Base-by-base conservation (phyloP, 495 filamentous ascomycete genomes). In the Cairneyella variabilis region DNA sequence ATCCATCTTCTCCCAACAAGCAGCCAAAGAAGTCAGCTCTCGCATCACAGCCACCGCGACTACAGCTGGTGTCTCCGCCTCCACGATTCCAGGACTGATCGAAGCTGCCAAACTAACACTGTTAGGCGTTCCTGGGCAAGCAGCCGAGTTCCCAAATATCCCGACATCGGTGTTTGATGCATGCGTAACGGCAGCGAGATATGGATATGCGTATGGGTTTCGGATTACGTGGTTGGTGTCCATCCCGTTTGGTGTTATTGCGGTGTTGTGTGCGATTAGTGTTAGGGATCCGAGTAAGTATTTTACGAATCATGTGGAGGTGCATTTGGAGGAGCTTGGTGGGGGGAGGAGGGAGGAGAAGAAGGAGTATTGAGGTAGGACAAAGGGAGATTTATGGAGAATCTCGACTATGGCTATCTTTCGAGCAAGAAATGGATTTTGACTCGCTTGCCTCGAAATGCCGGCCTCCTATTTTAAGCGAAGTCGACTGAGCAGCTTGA, bases 171-270 rank as follows among this genome's bases (percentile, higher is more conserved):
- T 64, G 10, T 62, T 53, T 41, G 56, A 58, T 1, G 41, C 49
- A 0, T 56, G 21, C 28, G 60, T 34, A n/a, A 41, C 38, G 7
- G 54, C 58, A 7, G 49, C 48, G 12, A 28, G 41, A 17, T 43
- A 61, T 22, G 65, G 58, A 9, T 70, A 70, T 55, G 67, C 66
- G 3, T 66, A 65, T 42, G 64, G 60, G 10, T 67, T 68, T 50
- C 50, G 58, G 8, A 58, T 60, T n/a, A 64, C 61, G 5, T 68
- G 58, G 57, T 48, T 60, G 10, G 52, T 60, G n/a, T 56, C 50
- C 6, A 70, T 69, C 22, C 66, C 66, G 8, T 70, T 70, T 53
- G 67, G 66, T n/a, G 45, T 67, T n/a, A 46, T 70, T 18, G 66
- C 66, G 1, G 36, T 59, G 2, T 5, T 64, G 2, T 57, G 55